Conservation (phyloP, 2,329 filamentous ascomycete genomes). For the Colletotrichum sp. region DNA sequence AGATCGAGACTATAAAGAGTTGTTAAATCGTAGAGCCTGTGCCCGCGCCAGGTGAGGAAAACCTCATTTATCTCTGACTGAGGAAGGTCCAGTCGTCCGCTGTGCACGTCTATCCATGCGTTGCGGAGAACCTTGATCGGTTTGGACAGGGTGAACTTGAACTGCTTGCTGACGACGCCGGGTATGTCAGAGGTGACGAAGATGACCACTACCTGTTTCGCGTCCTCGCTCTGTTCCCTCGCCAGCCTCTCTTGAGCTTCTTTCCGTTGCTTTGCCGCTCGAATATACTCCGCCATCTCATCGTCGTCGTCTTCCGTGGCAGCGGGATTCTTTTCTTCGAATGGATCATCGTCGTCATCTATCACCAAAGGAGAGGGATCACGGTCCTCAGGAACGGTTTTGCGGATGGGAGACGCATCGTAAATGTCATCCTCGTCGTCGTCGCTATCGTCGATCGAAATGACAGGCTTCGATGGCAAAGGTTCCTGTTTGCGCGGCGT, state of each 20-base stretch:
- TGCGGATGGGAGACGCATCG: slow-evolving; percentile 19
- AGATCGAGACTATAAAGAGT: slow-evolving; percentile 75
- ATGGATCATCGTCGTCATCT: slow-evolving; percentile 26
- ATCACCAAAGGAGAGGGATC: slow-evolving; percentile 22
- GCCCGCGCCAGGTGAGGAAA: slow-evolving; percentile 81
- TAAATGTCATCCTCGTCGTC: slow-evolving; percentile 21
- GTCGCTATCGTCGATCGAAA: slow-evolving; percentile 26
- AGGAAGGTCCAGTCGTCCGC: slow-evolving; percentile 36
- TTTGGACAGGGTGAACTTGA: slow-evolving; percentile 71
- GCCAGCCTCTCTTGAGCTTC: slow-evolving; percentile 46
- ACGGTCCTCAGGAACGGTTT: background rate
- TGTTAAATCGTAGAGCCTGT: slow-evolving; percentile 76
- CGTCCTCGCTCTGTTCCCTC: slow-evolving; percentile 33
- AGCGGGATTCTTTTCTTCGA: slow-evolving; percentile 6
- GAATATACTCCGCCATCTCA: slow-evolving; percentile 51
- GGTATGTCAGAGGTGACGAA: slow-evolving; percentile 68
- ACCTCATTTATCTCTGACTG: slow-evolving; percentile 56
- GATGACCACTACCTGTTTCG: slow-evolving; percentile 31
- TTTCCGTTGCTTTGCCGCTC: slow-evolving; percentile 41
- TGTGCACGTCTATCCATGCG: slow-evolving; percentile 72
- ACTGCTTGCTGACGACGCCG: slow-evolving; percentile 57
- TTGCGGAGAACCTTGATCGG: slow-evolving; percentile 69
- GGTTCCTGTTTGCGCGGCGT: slow-evolving; percentile 18
- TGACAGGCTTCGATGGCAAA: slow-evolving; percentile 9
- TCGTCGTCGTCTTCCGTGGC: slow-evolving; percentile 32